Base-by-base conservation (phyloP, 805 yeast genomes). In the Sugiyamaella marilandica region DNA sequence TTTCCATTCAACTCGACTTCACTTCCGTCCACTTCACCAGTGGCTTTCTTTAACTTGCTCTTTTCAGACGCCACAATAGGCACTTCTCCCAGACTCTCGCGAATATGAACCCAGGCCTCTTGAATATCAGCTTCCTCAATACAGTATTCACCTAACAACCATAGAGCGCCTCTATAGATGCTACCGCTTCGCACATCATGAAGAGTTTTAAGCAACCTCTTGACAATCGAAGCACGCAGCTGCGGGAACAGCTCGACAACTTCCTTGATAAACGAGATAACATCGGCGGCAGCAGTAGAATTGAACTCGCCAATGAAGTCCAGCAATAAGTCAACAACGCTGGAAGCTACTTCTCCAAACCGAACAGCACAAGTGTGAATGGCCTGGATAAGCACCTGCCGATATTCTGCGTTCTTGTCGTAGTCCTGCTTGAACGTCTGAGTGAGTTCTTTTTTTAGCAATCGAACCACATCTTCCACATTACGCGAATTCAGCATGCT, bases 71-170 rank as follows among this genome's bases (percentile, higher is more conserved):
- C 83, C 50, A 88, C 69, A 57, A 94, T 87, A 53, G 99, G 98
- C 34, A 94, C 81, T 63, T 91, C 96, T 51, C 99, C 99, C 54
- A 94, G 74, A 58, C 87, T 82, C 32, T 80, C 68, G 67, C 97
- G 83, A 58, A 94, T 81, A 59, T 81, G 86, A 62, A 81, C 85
- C 99, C 99, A 95, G 4, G 95, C 83, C 24, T 77, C 78, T 67
- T 85, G 86, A 56, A 94, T 83, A 49, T 85, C 85, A 24, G 75
- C 69, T 58, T 84, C 89, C 49, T 83, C 84, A 45, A 78, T 64
- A 37, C 91, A 75, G 69, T 90, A 94, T 71, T 95, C 99, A 70
- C 99, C 99, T 62, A 94, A 72, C 48, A 94, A 84, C 99, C 99
- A 94, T 55, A 95, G 75, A 0, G 95, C 89, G 31, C 96, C 95